Evolutionary conservation across 1,284 basidiomycete genomes (phyloP), one percentile per base, ranked within the genome.

Genomic region (Cystobasidium pallidum): DNA sequence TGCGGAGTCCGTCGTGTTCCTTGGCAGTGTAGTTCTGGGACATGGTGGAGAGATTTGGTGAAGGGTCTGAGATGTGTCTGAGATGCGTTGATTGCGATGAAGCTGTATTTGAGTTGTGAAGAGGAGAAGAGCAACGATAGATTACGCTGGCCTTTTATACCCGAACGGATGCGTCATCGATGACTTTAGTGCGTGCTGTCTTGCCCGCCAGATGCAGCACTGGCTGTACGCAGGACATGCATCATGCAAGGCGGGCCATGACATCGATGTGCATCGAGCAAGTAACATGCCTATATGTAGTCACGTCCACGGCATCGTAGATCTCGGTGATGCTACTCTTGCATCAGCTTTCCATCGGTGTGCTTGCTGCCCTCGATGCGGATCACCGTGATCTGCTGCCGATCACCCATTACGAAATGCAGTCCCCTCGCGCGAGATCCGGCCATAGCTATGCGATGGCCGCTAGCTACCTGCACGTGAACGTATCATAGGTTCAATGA

Each of bases 1-100:
- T 70, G 55, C 67, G 67, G 67, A 70, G 67, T 41, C 67, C 67
- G 34, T 70, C 67, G 67, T 70, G 67, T 62, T 70, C 67, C 67
- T 70, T 70, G 43, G 67, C 57, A 28, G 26, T n/a, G 67, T 70
- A 70, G 55, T 62, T 61, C n/a, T 70, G 43, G 21, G 67, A 45
- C 67, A 70, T 70, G 28, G 55, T 70, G 17, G 15, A 36, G 36
- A 13, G n/a, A n/a, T n/a, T 39, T 57, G 28, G 41, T 61, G 57
- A 17, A 32, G 30, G 13, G 19, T 30, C 15, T 47, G 21, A n/a
- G 62, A 52, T 45, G 45, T 21, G 36, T 8, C 21, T 8, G 36
- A 43, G 21, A 7, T 61, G 30, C 17, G 10, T 43, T n/a, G 24
- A 24, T 47, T 26, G 62, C 26, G 49, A 64, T 64, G 62, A 64